These are phyloP conservation scores for Pleurotus platypus DNA, from an alignment of 768 basidiomycete species.

Conservation along the genomic window DNA sequence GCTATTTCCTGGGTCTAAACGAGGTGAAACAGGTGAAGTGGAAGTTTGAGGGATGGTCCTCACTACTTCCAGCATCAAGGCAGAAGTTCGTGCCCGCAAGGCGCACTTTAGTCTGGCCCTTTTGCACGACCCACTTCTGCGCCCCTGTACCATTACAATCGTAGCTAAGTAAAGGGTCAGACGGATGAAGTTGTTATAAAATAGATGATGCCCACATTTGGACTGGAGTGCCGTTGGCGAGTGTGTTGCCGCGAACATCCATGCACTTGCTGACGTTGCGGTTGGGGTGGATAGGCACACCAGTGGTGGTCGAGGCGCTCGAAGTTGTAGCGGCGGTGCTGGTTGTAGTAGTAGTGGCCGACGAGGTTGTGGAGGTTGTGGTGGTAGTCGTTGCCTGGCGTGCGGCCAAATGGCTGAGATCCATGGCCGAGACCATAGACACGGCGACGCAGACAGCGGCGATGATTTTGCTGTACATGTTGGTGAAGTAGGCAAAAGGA, in stretches of 20 bases:
- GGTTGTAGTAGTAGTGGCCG: too few relatives aligned
- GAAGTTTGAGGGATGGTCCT: not conserved
- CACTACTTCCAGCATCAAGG: not conserved
- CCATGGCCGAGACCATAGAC: too few relatives aligned
- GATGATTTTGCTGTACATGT: too few relatives aligned
- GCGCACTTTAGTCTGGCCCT: constrained; percentile 19
- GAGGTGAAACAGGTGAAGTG: too few relatives aligned
- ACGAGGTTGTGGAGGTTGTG: not conserved
- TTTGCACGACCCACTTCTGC: constrained; percentile 25
- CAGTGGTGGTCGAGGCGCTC: too few relatives aligned
- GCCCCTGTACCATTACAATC: constrained; percentile 29
- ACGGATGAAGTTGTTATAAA: not conserved
- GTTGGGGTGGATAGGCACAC: too few relatives aligned
- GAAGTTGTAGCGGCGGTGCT: too few relatives aligned
- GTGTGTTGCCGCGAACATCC: constrained; percentile 23
- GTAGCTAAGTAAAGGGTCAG: constrained; percentile 16
- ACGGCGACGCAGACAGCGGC: too few relatives aligned
- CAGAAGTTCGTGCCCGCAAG: constrained; percentile 25
- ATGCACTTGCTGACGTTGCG: constrained; percentile 20
- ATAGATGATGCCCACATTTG: constrained; percentile 18
- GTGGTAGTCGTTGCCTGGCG: too few relatives aligned
- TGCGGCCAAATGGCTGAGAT: too few relatives aligned
- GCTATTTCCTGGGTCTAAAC: not conserved
- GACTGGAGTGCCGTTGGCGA: constrained; percentile 27
- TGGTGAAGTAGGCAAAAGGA: too few relatives aligned